Conservation (phyloP, 225 moss, liverwort and hornwort genomes). For the Bryum argenteum region DNA sequence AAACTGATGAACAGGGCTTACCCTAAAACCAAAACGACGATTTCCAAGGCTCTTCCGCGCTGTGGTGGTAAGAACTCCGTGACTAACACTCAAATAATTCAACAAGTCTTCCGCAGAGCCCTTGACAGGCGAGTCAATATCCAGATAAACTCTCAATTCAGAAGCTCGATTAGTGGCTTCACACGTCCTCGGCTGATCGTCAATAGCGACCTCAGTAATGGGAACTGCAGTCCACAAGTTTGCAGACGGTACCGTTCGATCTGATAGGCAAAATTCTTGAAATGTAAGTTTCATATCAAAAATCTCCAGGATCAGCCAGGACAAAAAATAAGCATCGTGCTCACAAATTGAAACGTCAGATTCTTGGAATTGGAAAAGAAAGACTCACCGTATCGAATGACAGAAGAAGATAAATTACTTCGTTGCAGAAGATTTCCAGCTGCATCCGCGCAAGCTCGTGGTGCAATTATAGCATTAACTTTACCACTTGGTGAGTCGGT, state of each 20-base stretch:
- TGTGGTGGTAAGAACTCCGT: conserved; percentile 46
- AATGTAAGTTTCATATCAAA: conserved; percentile 8
- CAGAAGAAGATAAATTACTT: conserved; percentile 37
- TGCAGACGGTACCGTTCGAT: conserved; percentile 58
- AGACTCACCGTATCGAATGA: conserved; percentile 41
- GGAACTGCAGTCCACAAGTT: conserved; percentile 77
- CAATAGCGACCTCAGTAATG: conserved; percentile 59
- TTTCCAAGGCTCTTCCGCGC: conserved; percentile 62
- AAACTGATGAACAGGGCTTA: conserved; percentile 22
- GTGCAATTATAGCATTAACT: conserved; percentile 34
- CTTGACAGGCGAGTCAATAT: conserved; percentile 65
- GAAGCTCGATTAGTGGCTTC: conserved; percentile 64
- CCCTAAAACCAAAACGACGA: conserved; percentile 64
- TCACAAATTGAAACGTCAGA: background rate
- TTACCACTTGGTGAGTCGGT: conserved; percentile 29
- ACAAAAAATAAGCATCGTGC: background rate
- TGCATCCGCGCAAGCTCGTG: conserved; percentile 39
- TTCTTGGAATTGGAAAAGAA: background rate
- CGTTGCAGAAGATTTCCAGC: conserved; percentile 45
- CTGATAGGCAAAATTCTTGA: conserved; percentile 42
- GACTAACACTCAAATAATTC: conserved; percentile 46
- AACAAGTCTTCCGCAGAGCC: conserved; percentile 51
- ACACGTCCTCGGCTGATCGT: conserved; percentile 57
- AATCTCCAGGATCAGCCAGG: background rate
- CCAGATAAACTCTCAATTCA: conserved; percentile 65